These are phyloP conservation scores for Byssothecium circinans DNA, from an alignment of 2,329 filamentous ascomycete genomes.

Conservation along the genomic window DNA sequence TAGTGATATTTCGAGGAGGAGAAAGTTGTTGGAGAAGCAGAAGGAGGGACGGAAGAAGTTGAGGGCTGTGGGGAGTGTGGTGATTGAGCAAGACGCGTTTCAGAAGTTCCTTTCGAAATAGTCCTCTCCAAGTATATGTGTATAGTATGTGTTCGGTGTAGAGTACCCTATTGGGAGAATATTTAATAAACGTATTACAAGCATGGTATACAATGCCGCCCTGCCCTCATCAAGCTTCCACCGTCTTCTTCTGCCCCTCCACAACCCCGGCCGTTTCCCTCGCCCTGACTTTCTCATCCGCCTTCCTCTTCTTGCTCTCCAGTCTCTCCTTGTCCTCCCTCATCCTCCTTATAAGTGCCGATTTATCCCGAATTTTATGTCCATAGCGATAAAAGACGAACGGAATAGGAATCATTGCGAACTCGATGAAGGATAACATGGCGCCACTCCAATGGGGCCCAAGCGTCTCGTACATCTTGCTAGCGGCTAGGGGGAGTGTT, in stretches of 20 bases:
- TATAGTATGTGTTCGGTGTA: background rate
- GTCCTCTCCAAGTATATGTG: background rate
- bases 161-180: background rate
- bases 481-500: constrained; percentile 73
- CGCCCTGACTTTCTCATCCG: no score
- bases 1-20: constrained; percentile 77
- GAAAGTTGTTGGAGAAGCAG: constrained; percentile 92
- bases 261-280: no score
- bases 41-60: constrained; percentile 92
- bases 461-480: constrained; percentile 61
- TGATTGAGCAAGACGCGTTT: constrained; percentile 95
- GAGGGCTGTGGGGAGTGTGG: constrained; percentile 78
- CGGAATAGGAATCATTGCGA: constrained; percentile 75
- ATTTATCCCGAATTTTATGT: constrained; percentile 58
- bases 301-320: constrained; percentile 46
- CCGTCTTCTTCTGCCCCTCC: no score
- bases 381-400: constrained; percentile 72
- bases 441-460: constrained; percentile 80
- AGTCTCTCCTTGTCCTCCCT: constrained; percentile 47
- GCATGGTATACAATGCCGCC: no score
- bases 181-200: no score
- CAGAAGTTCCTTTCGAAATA: constrained; percentile 85
- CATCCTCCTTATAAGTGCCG: constrained; percentile 55
- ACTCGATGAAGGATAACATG: constrained; percentile 71
- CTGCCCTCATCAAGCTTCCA: no score